Conservation (phyloP, 352 stramenopile species). For the Pythium dissotocum region DNA sequence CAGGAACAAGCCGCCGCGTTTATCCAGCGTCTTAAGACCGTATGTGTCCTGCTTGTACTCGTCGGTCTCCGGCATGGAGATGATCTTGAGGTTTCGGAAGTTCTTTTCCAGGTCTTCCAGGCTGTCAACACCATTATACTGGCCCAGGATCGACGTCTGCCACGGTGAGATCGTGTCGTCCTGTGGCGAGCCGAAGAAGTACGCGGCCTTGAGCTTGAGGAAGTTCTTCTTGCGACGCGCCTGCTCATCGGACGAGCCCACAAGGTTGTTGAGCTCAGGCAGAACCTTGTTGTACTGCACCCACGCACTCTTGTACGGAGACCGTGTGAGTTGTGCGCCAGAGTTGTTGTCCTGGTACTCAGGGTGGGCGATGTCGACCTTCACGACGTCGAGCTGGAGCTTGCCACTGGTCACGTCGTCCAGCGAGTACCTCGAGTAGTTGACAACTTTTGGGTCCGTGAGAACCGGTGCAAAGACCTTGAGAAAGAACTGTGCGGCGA, state of each 20-base stretch:
- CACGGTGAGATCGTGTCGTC: constrained; percentile 39
- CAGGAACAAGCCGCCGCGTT: constrained; percentile 29
- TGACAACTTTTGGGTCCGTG: constrained; percentile 23
- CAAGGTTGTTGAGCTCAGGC: constrained; percentile 32
- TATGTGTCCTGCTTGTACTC: constrained; percentile 48
- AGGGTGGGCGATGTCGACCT: constrained; percentile 28
- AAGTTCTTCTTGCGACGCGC: constrained; percentile 39
- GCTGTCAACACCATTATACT: constrained; percentile 35
- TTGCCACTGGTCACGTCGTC: constrained; percentile 33
- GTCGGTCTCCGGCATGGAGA: constrained; percentile 36
- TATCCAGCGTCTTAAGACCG: constrained; percentile 36
- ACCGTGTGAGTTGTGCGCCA: constrained; percentile 22
- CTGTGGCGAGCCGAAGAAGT: constrained; percentile 38
- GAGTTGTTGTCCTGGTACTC: constrained; percentile 38
- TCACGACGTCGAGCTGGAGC: constrained; percentile 34
- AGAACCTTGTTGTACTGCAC: constrained; percentile 27
- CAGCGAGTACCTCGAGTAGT: constrained; percentile 36
- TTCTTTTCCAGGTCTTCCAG: constrained; percentile 32
- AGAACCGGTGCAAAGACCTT: constrained; percentile 28
- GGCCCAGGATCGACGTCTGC: constrained; percentile 33
- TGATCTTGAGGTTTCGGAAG: constrained; percentile 34
- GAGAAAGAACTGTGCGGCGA: constrained; percentile 35
- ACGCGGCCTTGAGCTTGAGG: constrained; percentile 20
- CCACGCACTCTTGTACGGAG: constrained; percentile 27
- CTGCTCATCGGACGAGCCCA: constrained; percentile 34